These are phyloP conservation scores for Diaporthe sp. DNA, from an alignment of 2,329 filamentous ascomycete genomes.

Conservation along the genomic window DNA sequence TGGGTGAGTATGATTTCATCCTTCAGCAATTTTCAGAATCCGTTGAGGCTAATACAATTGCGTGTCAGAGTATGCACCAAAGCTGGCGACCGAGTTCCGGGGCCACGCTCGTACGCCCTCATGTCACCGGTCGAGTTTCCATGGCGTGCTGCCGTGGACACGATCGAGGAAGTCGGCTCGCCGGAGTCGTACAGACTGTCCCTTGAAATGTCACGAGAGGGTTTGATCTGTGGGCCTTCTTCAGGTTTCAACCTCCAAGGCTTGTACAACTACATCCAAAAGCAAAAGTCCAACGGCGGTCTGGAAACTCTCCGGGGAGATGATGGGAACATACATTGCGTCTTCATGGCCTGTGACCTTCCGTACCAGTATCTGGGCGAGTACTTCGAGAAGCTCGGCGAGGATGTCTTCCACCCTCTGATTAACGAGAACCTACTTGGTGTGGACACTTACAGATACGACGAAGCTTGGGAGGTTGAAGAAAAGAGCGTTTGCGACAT, in stretches of 20 bases:
- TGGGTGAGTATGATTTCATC: background rate
- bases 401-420: background rate
- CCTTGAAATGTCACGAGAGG: background rate
- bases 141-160: conserved; percentile 9
- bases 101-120: background rate
- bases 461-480: background rate
- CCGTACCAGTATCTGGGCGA: background rate
- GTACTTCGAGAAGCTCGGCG: conserved; percentile 10
- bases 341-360: background rate
- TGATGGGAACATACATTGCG: background rate
- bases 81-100: background rate
- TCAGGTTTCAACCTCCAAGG: conserved; percentile 4
- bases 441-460: background rate
- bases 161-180: background rate
- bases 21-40: background rate
- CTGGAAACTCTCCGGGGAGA: background rate
- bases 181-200: background rate
- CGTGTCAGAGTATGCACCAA: background rate
- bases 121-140: conserved; percentile 16
- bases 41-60: background rate
- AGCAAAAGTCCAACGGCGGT: background rate
- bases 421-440: background rate
- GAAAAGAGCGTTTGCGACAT: background rate
- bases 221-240: background rate
- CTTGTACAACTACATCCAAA: conserved; percentile 1